Evolutionary conservation across 441 rosid species (phyloP).

Genomic region (Macaranga tanarius): DNA sequence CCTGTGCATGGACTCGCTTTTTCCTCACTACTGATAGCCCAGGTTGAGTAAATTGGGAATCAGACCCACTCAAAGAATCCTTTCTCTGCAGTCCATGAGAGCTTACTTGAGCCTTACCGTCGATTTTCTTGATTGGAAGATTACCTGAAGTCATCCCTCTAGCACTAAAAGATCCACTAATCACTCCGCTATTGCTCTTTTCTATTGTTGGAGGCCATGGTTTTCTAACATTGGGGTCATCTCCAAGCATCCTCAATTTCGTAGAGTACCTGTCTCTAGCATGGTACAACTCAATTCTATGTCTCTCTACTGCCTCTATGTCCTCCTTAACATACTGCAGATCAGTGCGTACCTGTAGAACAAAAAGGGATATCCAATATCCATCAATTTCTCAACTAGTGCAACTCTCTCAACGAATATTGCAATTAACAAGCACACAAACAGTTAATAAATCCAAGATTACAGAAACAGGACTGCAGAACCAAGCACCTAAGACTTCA

Average conservation of each 20-base stretch:
- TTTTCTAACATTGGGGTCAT: conserved; percentile 65
- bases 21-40: conserved; percentile 71
- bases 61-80: conserved; percentile 65
- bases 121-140: conserved; percentile 60
- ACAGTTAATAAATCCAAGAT: not conserved
- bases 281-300: conserved; percentile 77
- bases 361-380: conserved; percentile 9
- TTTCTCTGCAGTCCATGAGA: conserved; percentile 71
- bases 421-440: conserved; percentile 10
- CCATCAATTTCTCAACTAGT: not conserved
- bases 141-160: conserved; percentile 56
- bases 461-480: conserved; percentile 4
- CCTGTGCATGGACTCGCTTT: conserved; percentile 92
- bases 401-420: not conserved
- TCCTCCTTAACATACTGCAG: conserved; percentile 91
- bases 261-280: conserved; percentile 79
- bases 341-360: conserved; percentile 73
- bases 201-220: conserved; percentile 60
- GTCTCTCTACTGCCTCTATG: conserved; percentile 83
- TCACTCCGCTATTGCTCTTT: conserved; percentile 49
- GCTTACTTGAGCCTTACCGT: conserved; percentile 64
- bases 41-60: conserved; percentile 73
- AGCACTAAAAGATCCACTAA: conserved; percentile 50
- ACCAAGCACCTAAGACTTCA: conserved; percentile 8
- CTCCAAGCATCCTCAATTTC: conserved; percentile 87